Evolutionary conservation across 768 basidiomycete species (phyloP).

Genomic region (Boletus rubescentipes): DNA sequence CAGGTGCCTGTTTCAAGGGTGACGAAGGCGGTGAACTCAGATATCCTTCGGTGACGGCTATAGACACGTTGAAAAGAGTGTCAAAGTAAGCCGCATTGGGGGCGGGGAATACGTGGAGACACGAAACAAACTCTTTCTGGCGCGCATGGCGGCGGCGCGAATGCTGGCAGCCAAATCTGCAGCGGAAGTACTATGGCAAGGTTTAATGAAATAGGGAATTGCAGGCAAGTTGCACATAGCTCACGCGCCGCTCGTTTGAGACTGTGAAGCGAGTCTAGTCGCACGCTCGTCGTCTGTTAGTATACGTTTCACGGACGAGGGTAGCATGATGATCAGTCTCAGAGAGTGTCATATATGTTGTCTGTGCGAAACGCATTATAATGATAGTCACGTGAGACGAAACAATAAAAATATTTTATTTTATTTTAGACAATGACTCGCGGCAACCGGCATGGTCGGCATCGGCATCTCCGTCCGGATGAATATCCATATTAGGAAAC

Average conservation of each 20-base stretch:
- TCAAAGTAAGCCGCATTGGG: conserved; percentile 27
- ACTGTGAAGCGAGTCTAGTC: conserved; percentile 22
- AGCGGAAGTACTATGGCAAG: conserved; percentile 36
- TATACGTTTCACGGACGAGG: conserved; percentile 35
- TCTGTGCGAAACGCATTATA: too few species aligned
- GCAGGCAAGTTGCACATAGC: conserved; percentile 14
- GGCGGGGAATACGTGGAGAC: conserved; percentile 16
- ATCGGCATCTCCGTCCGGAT: conserved; percentile 5
- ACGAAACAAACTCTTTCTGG: conserved; percentile 54
- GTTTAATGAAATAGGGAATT: conserved; percentile 12
- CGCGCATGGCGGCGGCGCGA: conserved; percentile 56
- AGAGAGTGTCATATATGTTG: not conserved
- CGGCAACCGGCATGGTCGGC: conserved; percentile 14
- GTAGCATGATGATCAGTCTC: conserved; percentile 15
- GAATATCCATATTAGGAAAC: conserved; percentile 11
- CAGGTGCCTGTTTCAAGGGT: conserved; percentile 30
- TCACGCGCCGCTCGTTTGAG: conserved; percentile 25
- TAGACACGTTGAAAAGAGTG: conserved; percentile 25
- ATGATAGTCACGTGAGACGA: too few species aligned
- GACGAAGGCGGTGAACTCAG: conserved; percentile 40
- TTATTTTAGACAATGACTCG: not conserved
- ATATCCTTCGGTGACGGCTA: conserved; percentile 67
- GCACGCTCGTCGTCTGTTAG: conserved; percentile 34
- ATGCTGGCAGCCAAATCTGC: conserved; percentile 54
- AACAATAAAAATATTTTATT: too few species aligned